Evolutionary conservation across 768 basidiomycete genomes (phyloP), one percentile per base, ranked within the genome.

Genomic region (Mycena amicta): DNA sequence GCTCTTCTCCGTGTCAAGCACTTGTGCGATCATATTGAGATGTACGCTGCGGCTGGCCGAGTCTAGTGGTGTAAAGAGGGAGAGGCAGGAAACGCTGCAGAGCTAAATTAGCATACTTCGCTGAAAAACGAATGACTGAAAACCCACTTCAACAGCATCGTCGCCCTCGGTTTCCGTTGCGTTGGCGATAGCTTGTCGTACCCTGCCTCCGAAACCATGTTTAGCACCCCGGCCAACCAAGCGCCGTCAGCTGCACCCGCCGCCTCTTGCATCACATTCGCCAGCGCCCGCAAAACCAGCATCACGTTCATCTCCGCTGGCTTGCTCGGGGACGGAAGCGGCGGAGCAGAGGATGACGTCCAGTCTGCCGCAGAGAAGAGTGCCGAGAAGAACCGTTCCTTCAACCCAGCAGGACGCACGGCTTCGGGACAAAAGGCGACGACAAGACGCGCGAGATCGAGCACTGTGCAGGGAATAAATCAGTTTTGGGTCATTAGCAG

Each of bases 71-170:
- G 75, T 70, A 37, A 72, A 75, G 43, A 88, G 68, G 22, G 73
- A 71, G 31, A 86, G 69, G 63, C 88, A 90, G 2, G 90, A 92
- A 56, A 88, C 72, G 67, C 90, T 92, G 56, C n/a, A 37, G 46
- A 56, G 52, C 45, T n/a, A 56, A 26, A 51, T 28, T 26, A 59
- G 26, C 41, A 29, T 40, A 26, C 50, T 39, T 28, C 50, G 3
- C 11, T 26, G 23, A 53, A 30, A 47, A 50, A 20, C 13, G 26
- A 31, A 29, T 33, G 20, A 56, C 30, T 13, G 18, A n/a, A 23
- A 29, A 80, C 90, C 66, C 64, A 98, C 96, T 98, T 98, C 75
- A 98, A 87, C 29, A 92, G 72, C 31, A 95, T 74, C 0, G 95
- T 95, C 3, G 90, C 87, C 47, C 75, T 27, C 56, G 87, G 89